Evolutionary conservation across 1,284 basidiomycete species (phyloP), one percentile per base, ranked within the genome.

Genomic region (Erythrobasidium hasegawianum): DNA sequence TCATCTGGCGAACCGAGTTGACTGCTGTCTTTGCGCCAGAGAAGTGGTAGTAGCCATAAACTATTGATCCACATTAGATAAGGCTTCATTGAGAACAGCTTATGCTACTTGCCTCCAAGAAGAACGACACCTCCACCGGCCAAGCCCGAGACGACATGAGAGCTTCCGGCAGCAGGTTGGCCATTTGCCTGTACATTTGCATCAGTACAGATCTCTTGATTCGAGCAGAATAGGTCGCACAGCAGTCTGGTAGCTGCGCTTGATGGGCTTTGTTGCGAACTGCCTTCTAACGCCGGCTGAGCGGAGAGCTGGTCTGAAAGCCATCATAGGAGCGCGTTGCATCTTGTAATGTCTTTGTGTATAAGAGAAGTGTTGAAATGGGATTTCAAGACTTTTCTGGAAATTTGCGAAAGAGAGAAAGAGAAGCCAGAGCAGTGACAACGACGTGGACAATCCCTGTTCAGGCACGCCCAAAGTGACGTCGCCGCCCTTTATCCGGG

Each of bases 11-110:
- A 16, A 79, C 74, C 24, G 77, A 72, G 52, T 78, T 72, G 40
- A 80, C 77, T 7, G 74, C 75, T 16, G 72, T 76, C 69, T 79
- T 79, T 2, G 78, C 72, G 29, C 79, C 79, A 2, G 79, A 79
- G 67, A 77, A 78, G 67, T 79, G 77, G 73, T 81, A 81, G 71
- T 76, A 79, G 33, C 74, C 74, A 65, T 79, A 79, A 16, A 76
- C 78, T 70, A 55, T 54, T 38, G n/a, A n/a, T 57, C 8, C 33
- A 55, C 10, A 22, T 10, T 16, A 39, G 13, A 16, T 4, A 3
- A 54, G 18, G 40, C 26, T 45, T 14, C 22, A 2, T 10, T 24
- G 8, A 38, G 20, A 4, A 45, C 26, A 10, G 5, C 38, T 2
- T 53, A 71, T 39, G 43, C n/a, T 67, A 69, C 71, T 33, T 16